Evolutionary conservation across 176 grass and related monocot genomes (phyloP), one percentile per base, ranked within the genome.

Genomic region (Leersia perrieri): DNA sequence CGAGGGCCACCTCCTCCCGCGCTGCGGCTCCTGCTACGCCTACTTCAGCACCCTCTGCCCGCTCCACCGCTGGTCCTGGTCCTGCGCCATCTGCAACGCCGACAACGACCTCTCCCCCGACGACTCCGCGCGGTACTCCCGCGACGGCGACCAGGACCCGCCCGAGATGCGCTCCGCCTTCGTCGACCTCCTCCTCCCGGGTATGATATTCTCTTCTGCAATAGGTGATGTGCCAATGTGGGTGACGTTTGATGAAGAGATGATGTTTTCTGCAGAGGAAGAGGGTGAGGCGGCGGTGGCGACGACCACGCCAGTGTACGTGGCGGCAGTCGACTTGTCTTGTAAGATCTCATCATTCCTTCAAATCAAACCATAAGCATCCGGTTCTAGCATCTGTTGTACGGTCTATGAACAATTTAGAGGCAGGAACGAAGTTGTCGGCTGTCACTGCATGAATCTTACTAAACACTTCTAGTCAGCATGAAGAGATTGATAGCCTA

Each of bases 91-190:
- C 53, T 98, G 95, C 81, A 87, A 79, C 38, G 78, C 58, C 11
- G 85, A 92, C 61, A 93, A 94, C 67, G 92, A 91, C 25, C 88
- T 94, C 70, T 12, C 77, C 26, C 53, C 74, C 11, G 83, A 73
- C 41, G 84, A 83, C 42, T 69, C 94, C 57, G 77, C 74, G 42
- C 92, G 92, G 7, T 93, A 90, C 81, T 67, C 86, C 38, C 31
- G 63, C 25, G 87, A 84, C 69, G 72, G 79, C 12, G 76, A 9
- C 42, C 55, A 90, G 2, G 86, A 88, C 68, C 90, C 88, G 73
- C 90, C 95, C 61, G 95, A 98, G 90, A 40, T 98, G 45, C 85
- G 83, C n/a, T 98, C 95, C 60, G 88, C 92, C 26, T 98, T 98
- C 80, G 69, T 98, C 63, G 95, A 98, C 84, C 92, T 98, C 66